phyloP scores from a whole-genome alignment of 768 basidiomycete genomes.

The Phlegmacium glaucopus region DNA sequence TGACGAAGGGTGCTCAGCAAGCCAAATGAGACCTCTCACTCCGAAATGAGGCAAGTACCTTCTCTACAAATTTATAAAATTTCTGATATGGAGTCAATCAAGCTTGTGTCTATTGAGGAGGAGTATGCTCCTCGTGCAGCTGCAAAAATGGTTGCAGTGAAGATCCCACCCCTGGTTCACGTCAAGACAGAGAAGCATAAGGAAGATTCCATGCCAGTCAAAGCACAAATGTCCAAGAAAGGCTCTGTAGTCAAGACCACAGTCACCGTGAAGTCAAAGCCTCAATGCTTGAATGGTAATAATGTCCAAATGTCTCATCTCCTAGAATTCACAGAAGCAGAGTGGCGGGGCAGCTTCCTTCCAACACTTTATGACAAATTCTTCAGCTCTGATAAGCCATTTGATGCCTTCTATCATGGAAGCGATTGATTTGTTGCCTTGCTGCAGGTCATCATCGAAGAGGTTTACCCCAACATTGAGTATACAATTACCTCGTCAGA shows the following conservation, averaged over 20 bases:
- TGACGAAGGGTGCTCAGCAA: not conserved
- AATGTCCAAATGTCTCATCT: slow-evolving; percentile 12
- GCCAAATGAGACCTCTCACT: slow-evolving; percentile 1
- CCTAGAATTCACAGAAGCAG: slow-evolving; percentile 5
- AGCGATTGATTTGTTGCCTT: slow-evolving; percentile 10
- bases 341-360: slow-evolving; percentile 10
- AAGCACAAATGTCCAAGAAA: no score
- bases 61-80: not conserved
- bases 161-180: not conserved
- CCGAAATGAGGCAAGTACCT: slow-evolving; percentile 1
- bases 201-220: not conserved
- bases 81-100: not conserved
- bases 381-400: slow-evolving; percentile 12
- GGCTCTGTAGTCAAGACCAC: not conserved
- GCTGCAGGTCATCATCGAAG: slow-evolving; percentile 7
- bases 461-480: not conserved
- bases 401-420: slow-evolving; percentile 4
- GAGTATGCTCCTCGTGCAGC: not conserved
- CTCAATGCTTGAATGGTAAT: slow-evolving; percentile 3
- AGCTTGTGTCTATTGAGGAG: not conserved
- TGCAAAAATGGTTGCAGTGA: not conserved
- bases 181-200: not conserved
- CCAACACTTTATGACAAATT: slow-evolving; percentile 16
- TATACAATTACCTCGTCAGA: no score
- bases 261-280: not conserved